These are phyloP conservation scores for Gracilaria caudata DNA, from an alignment of 23 red algal genomes.

Conservation along the genomic window DNA sequence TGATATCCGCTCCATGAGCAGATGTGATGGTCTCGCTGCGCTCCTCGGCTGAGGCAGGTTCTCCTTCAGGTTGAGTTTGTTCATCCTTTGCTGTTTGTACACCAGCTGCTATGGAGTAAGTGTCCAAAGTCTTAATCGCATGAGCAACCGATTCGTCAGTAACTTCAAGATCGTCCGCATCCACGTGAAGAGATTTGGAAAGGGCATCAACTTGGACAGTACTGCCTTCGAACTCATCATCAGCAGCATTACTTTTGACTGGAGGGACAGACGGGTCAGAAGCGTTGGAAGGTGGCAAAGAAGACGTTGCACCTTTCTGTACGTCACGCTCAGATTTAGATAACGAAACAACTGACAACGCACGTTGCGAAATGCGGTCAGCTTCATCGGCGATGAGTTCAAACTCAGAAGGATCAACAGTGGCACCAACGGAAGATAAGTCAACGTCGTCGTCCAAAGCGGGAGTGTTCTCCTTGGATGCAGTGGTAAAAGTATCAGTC, in stretches of 20 bases:
- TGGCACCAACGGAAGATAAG: slow-evolving; percentile 23
- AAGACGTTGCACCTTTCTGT: neutral
- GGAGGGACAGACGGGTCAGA: neutral
- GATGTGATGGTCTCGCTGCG: neutral
- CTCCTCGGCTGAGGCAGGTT: neutral
- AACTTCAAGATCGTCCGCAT: slow-evolving; percentile 10
- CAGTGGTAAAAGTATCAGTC: neutral
- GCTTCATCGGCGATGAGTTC: neutral
- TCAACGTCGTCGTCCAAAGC: neutral
- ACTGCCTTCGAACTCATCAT: neutral
- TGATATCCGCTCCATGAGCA: neutral
- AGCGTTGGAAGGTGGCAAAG: neutral
- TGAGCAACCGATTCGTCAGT: slow-evolving; percentile 28
- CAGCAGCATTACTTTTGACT: neutral
- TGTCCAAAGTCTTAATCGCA: slow-evolving; percentile 25
- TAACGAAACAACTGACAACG: neutral
- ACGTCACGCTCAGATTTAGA: neutral
- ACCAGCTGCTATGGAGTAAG: slow-evolving; percentile 6
- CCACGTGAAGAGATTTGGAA: slow-evolving; percentile 15
- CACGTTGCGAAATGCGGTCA: neutral
- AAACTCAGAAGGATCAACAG: slow-evolving; percentile 25
- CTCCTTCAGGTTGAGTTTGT: neutral
- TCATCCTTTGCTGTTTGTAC: neutral
- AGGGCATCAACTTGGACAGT: slow-evolving; percentile 11
- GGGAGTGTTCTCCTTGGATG: neutral